phyloP scores from a whole-genome alignment of 192 early-diverging fungal genomes.

The Coemansia furcata region DNA sequence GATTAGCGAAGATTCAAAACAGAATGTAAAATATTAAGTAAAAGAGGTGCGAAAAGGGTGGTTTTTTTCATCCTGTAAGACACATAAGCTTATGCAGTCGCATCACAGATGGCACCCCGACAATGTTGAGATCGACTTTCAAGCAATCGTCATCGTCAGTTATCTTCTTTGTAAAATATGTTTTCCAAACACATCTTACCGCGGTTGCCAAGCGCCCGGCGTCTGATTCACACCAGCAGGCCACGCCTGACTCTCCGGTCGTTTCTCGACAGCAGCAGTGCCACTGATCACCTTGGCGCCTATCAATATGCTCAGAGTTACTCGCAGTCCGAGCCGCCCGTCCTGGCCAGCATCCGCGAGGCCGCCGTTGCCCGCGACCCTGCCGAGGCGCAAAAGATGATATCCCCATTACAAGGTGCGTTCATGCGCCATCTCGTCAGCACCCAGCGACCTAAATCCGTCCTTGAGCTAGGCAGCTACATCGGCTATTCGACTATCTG shows the following conservation, averaged over 20 bases:
- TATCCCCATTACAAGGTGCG: conserved; percentile 42
- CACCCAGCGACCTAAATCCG: conserved; percentile 16
- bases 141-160: not conserved
- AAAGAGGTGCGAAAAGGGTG: not conserved
- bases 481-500: conserved; percentile 64
- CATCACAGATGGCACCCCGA: not conserved
- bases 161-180: not conserved
- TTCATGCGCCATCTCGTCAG: conserved; percentile 38
- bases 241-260: conserved; percentile 11
- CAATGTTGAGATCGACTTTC: not conserved
- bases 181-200: not conserved
- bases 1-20: not conserved
- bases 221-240: not conserved
- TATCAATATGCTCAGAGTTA: conserved; percentile 18
- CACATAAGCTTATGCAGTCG: not conserved
- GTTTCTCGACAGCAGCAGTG: conserved; percentile 19
- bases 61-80: not conserved
- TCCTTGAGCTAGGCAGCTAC: conserved; percentile 70
- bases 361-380: conserved; percentile 10
- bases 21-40: not conserved
- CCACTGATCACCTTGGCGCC: not conserved
- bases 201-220: not conserved
- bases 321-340: conserved; percentile 22
- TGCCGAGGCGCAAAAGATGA: conserved; percentile 35
- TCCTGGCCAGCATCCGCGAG: conserved; percentile 10